These are phyloP conservation scores for Pythium phragmiticola DNA, from an alignment of 352 stramenopile genomes.

Conservation along the genomic window DNA sequence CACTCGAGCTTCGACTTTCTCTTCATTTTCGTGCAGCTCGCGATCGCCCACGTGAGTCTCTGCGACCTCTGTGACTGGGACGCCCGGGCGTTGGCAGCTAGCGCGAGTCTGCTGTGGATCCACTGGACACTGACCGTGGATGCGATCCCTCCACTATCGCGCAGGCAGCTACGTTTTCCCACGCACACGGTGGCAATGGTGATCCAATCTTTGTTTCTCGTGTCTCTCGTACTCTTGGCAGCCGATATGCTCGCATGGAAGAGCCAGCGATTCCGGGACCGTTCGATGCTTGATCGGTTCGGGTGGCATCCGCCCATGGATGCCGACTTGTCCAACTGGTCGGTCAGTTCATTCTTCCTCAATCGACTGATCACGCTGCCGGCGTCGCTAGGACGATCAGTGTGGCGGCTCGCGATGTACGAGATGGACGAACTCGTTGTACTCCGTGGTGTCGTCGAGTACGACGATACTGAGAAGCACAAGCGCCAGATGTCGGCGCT, in stretches of 20 bases:
- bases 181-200: not conserved
- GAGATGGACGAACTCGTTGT: slow-evolving; percentile 20
- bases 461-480: slow-evolving; percentile 19
- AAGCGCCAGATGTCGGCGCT: not conserved
- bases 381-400: slow-evolving; percentile 18
- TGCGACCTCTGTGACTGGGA: slow-evolving; percentile 16
- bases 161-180: not conserved
- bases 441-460: slow-evolving; percentile 24
- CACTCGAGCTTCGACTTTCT: slow-evolving; percentile 17
- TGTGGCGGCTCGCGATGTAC: slow-evolving; percentile 21
- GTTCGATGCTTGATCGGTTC: not conserved
- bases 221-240: not conserved
- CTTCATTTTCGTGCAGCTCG: slow-evolving; percentile 15
- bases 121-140: slow-evolving; percentile 25
- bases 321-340: not conserved
- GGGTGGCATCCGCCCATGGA: too few relatives aligned
- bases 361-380: slow-evolving; percentile 19
- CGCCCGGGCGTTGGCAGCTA: not conserved
- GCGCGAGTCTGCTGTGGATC: slow-evolving; percentile 20
- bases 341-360: slow-evolving; percentile 22
- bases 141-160: slow-evolving; percentile 12
- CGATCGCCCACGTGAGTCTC: slow-evolving; percentile 11
- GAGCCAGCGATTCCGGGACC: slow-evolving; percentile 1
- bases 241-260: not conserved
- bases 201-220: slow-evolving; percentile 1